phyloP scores from a whole-genome alignment of 805 yeast genomes.

The Candida boidinii region DNA sequence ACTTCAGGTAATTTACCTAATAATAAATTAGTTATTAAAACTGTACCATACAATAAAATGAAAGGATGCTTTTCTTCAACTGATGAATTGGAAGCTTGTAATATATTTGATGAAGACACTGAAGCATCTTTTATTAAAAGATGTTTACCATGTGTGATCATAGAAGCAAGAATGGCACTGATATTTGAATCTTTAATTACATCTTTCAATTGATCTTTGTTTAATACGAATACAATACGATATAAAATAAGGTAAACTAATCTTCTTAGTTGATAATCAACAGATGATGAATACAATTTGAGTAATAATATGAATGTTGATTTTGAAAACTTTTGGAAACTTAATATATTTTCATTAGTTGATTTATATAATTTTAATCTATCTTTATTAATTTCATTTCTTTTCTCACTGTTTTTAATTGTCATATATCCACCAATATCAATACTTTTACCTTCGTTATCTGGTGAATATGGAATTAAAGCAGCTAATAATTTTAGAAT shows the following conservation, averaged over 20 bases:
- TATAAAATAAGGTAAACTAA: conserved; percentile 44
- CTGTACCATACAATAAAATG: conserved; percentile 40
- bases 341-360: conserved; percentile 10
- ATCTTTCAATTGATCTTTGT: conserved; percentile 19
- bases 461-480: conserved; percentile 40
- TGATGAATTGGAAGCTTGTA: too few species aligned
- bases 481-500: conserved; percentile 48
- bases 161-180: conserved; percentile 47
- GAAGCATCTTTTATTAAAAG: conserved; percentile 11
- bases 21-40: conserved; percentile 38
- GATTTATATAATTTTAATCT: conserved; percentile 25
- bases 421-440: conserved; percentile 25
- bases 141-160: conserved; percentile 45
- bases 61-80: conserved; percentile 22
- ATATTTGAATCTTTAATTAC: conserved; percentile 29
- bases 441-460: not conserved
- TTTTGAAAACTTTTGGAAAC: conserved; percentile 28
- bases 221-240: conserved; percentile 38
- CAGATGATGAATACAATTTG: conserved; percentile 63
- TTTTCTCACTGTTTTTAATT: conserved; percentile 13
- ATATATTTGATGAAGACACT: too few species aligned
- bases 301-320: conserved; percentile 45
- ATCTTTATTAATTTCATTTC: conserved; percentile 19
- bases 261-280: conserved; percentile 57
- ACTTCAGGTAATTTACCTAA: conserved; percentile 33